Evolutionary conservation across 2,329 filamentous ascomycete genomes (phyloP).

Genomic region (Penicillium sclerotiorum): DNA sequence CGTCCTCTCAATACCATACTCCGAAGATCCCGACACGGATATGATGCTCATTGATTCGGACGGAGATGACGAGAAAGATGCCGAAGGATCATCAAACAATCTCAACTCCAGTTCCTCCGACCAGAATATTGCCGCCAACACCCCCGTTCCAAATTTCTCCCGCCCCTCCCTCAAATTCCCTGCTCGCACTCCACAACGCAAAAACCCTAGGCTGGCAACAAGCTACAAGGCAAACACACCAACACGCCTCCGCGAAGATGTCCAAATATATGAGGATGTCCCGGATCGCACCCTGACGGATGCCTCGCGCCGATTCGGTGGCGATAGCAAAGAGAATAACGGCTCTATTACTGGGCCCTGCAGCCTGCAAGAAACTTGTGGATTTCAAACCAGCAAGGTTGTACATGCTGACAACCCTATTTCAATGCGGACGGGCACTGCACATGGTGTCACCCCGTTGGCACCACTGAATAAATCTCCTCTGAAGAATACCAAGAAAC

Average conservation of each 20-base stretch:
- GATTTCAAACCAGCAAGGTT: constrained; percentile 6
- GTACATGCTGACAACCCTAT: background rate
- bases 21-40: constrained; percentile 35
- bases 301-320: constrained; percentile 17
- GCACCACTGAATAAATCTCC: constrained; percentile 9
- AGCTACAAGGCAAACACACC: constrained; percentile 28
- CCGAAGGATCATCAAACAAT: background rate
- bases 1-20: constrained; percentile 38
- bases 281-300: constrained; percentile 21
- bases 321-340: constrained; percentile 30
- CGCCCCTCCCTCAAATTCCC: constrained; percentile 13
- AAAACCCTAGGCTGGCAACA: constrained; percentile 39
- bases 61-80: constrained; percentile 23
- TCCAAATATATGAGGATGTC: constrained; percentile 38
- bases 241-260: constrained; percentile 28
- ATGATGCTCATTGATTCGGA: constrained; percentile 33
- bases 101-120: constrained; percentile 39
- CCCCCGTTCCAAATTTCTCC: constrained; percentile 8
- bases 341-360: constrained; percentile 5
- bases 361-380: constrained; percentile 17
- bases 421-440: background rate
- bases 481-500: constrained; percentile 26
- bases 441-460: background rate
- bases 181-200: constrained; percentile 31
- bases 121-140: constrained; percentile 45